phyloP scores from a whole-genome alignment of 1,139 yeast genomes.

The Geotrichum macrosporum region DNA sequence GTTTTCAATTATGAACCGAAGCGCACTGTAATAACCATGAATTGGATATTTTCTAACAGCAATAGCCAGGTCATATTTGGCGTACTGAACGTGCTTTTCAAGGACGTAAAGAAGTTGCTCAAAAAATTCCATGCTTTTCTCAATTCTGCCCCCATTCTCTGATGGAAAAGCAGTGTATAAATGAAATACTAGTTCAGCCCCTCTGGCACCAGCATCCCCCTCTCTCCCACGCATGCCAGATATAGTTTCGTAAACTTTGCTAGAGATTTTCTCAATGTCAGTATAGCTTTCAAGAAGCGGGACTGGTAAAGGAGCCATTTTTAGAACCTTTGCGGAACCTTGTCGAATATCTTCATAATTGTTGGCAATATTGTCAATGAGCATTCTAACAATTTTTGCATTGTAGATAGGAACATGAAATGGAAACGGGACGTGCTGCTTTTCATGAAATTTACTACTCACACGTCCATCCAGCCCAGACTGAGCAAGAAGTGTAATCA shows the following conservation, averaged over 20 bases:
- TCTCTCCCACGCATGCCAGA: conserved; percentile 60
- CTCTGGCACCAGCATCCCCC: conserved; percentile 78
- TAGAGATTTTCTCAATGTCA: conserved; percentile 36
- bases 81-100: conserved; percentile 33
- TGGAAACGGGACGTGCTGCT: conserved; percentile 43
- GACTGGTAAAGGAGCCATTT: conserved; percentile 45
- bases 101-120: conserved; percentile 37
- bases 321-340: conserved; percentile 47
- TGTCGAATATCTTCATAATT: conserved; percentile 74
- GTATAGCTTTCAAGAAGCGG: conserved; percentile 27
- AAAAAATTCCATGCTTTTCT: conserved; percentile 34
- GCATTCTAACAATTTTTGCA: conserved; percentile 41
- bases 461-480: conserved; percentile 54
- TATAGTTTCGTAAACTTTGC: conserved; percentile 46
- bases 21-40: conserved; percentile 64
- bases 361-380: conserved; percentile 60
- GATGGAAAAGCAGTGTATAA: conserved; percentile 25
- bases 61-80: conserved; percentile 37
- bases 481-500: conserved; percentile 48
- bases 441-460: conserved; percentile 39
- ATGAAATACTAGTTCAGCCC: conserved; percentile 48
- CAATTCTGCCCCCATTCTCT: conserved; percentile 24
- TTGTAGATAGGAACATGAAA: conserved; percentile 47
- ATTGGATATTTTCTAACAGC: conserved; percentile 49
- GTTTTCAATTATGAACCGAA: conserved; percentile 47